Evolutionary conservation across 768 basidiomycete species (phyloP), one percentile per base, ranked within the genome.

Genomic region (Lactarius sp.): DNA sequence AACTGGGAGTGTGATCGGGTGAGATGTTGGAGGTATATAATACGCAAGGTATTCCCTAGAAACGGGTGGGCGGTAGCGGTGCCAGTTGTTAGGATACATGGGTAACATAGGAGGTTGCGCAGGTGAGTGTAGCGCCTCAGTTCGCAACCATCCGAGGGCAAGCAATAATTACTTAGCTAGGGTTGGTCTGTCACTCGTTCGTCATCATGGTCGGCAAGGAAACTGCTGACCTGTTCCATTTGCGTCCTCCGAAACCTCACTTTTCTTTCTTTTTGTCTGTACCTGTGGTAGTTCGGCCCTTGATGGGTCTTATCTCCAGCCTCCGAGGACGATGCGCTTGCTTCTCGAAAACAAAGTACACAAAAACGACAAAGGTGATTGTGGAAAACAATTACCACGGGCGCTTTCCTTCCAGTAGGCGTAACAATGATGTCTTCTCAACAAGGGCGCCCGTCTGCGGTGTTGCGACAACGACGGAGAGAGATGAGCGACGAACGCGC

Each of bases 151-250:
- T 41, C 50, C 58, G 46, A 36, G 52, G 5, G 14, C 56, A 57
- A 22, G 57, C 52, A 61, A 58, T 61, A 50, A 54, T 53, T 54
- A 52, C 60, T 64, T 64, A 50, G 37, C 62, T 42, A 9, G 52
- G 60, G 46, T 27, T 49, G 46, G 53, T 56, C 52, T 55, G 34
- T 46, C 52, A 27, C 49, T 58, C 56, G 51, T 53, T 62, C 60
- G 53, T 55, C 60, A 62, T 58, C 44, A 27, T 41, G 55, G 69
- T 70, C 67, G 69, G 68, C 69, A 70, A 70, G 69, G 68, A 57
- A 49, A 67, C 69, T n/a, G 42, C 53, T 39, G 50, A 64, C 36
- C 49, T 22, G 49, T 37, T 44, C 54, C 54, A 59, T 52, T 18
- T 20, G 16, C 37, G 37, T 22, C 31, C 16, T 55, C 47, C 42